Conservation (phyloP, 164 flowering plant species). For the Tetracentron sinense region DNA sequence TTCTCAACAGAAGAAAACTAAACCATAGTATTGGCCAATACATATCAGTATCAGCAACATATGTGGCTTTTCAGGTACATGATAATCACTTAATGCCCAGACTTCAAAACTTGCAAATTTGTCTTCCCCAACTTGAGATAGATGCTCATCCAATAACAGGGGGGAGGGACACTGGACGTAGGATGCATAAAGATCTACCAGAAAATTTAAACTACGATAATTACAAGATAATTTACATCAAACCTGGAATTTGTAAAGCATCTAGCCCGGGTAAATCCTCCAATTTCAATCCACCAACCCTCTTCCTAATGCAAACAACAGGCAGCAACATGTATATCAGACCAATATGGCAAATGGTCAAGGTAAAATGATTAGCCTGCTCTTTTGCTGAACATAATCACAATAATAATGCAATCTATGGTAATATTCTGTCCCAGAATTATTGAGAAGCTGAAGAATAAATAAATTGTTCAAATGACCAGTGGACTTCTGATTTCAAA, state of each 20-base stretch:
- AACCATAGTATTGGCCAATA: too few relatives aligned
- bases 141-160: not conserved
- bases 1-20: not conserved
- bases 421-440: not conserved
- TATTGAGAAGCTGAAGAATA: not conserved
- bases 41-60: not conserved
- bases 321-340: not conserved
- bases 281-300: constrained; percentile 91
- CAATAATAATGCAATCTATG: not conserved
- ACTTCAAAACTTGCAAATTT: too few relatives aligned
- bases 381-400: not conserved
- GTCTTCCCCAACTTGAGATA: not conserved
- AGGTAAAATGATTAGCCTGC: not conserved
- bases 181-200: not conserved
- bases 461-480: not conserved
- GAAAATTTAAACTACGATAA: not conserved
- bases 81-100: not conserved
- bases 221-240: constrained; percentile 4
- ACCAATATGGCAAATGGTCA: not conserved
- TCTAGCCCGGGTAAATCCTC: constrained; percentile 89
- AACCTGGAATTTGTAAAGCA: constrained; percentile 80
- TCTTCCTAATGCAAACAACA: constrained; percentile 53
- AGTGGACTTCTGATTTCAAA: not conserved
- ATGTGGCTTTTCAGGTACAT: not conserved
- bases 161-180: not conserved